Percentiles rank a stretch among this genome's conserved stretches.
Conservation (phyloP, 768 basidiomycete species). For the Tylopilus rubrobrunneus region DNA sequence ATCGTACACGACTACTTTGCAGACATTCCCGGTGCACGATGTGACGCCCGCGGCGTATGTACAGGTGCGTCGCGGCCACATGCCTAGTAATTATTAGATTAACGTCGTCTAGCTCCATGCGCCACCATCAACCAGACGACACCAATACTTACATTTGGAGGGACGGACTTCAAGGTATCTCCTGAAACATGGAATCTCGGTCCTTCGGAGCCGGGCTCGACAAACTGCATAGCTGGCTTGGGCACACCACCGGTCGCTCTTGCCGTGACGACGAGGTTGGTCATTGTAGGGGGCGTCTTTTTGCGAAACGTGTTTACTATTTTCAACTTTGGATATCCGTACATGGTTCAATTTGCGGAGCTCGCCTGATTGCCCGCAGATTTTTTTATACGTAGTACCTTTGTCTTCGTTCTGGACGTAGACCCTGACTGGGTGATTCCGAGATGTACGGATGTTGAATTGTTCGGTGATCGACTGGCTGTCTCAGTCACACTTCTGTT, state of each 20-base stretch:
- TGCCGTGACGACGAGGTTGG: background rate
- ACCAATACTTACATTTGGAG: constrained; percentile 32
- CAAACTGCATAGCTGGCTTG: constrained; percentile 32
- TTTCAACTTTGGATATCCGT: constrained; percentile 21
- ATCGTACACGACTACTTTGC: constrained; percentile 24
- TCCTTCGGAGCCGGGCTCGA: constrained; percentile 6
- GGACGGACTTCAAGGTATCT: constrained; percentile 31
- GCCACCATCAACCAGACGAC: constrained; percentile 14
- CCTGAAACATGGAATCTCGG: constrained; percentile 39
- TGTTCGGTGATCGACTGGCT: background rate
- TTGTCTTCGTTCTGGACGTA: background rate
- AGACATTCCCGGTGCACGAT: constrained; percentile 21
- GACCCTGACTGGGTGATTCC: background rate
- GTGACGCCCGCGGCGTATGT: constrained; percentile 23
- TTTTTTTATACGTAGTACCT: background rate
- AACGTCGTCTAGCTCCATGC: constrained; percentile 15
- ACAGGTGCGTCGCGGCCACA: constrained; percentile 19
- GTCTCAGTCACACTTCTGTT: too few species aligned
- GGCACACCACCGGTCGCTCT: background rate
- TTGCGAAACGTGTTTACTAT: constrained; percentile 22
- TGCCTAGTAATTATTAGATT: background rate
- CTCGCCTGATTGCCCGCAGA: constrained; percentile 1
- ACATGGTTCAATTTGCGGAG: constrained; percentile 35
- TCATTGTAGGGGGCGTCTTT: constrained; percentile 26
- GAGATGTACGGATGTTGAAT: background rate